Percentiles rank a stretch among this genome's conserved stretches.
Evolutionary conservation across 2,329 filamentous ascomycete genomes (phyloP).

Genomic region (Myrmaecium sp.): DNA sequence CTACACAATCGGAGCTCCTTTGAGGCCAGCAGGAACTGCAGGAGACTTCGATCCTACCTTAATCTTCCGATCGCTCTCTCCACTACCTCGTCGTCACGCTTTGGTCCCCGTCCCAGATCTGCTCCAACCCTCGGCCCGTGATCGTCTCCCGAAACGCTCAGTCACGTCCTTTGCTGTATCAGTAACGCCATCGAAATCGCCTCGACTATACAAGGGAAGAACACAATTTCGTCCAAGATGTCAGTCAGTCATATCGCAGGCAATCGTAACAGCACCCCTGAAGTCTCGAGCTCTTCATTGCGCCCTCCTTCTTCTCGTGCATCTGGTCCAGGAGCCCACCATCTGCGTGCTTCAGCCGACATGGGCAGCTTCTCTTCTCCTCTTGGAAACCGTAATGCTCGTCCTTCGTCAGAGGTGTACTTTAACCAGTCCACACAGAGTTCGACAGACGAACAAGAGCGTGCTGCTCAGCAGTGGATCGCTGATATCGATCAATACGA

Average conservation of each 20-base stretch:
- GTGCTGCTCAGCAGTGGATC: constrained; percentile 90
- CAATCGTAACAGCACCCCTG: constrained; percentile 95
- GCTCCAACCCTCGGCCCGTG: background rate
- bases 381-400: constrained; percentile 60
- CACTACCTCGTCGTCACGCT: no score
- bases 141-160: constrained; percentile 3
- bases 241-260: constrained; percentile 31
- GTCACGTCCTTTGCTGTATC: background rate
- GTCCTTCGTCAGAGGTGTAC: constrained; percentile 83
- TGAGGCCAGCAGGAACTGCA: constrained; percentile 76
- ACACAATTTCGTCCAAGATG: constrained; percentile 17
- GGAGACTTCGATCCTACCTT: constrained; percentile 35
- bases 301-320: constrained; percentile 67
- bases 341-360: constrained; percentile 87
- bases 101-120: no score
- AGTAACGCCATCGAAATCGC: background rate
- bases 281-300: constrained; percentile 68
- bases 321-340: constrained; percentile 61
- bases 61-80: no score
- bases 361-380: constrained; percentile 70
- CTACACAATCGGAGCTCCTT: constrained; percentile 42
- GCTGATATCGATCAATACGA: constrained; percentile 98
- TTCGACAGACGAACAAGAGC: constrained; percentile 56
- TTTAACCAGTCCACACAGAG: constrained; percentile 62
- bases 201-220: constrained; percentile 2